A percentile compares a stretch with the other conserved stretches of the same genome.
Evolutionary conservation across 495 filamentous ascomycete species (phyloP).

Genomic region (Sphaerosporella brunnea): DNA sequence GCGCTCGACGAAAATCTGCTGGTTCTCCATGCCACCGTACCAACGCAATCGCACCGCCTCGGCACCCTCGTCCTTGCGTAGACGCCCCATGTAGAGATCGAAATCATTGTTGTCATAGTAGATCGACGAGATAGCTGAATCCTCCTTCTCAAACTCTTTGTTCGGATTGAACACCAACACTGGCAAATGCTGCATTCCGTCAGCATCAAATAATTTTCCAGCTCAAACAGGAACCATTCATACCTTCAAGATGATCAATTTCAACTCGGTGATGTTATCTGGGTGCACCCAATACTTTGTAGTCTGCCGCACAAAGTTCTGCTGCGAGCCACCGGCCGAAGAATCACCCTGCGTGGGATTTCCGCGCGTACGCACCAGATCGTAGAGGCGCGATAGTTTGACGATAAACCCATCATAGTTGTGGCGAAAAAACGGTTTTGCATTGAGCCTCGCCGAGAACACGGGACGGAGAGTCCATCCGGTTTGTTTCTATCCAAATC

Average conservation of each 20-base stretch:
- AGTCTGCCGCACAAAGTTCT: conserved; percentile 90
- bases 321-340: conserved; percentile 75
- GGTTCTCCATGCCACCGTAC: conserved; percentile 91
- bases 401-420: conserved; percentile 96
- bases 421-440: conserved; percentile 94
- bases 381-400: conserved; percentile 88
- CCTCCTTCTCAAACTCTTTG: conserved; percentile 83
- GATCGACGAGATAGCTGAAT: conserved; percentile 91
- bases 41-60: conserved; percentile 92
- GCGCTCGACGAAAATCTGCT: conserved; percentile 90
- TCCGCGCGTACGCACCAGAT: conserved; percentile 78
- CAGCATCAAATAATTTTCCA: background rate
- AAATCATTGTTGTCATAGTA: conserved; percentile 94
- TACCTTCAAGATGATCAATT: conserved; percentile 85
- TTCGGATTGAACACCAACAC: conserved; percentile 93
- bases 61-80: conserved; percentile 95
- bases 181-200: conserved; percentile 53
- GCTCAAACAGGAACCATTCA: background rate
- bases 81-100: conserved; percentile 78
- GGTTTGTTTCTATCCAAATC: conserved; percentile 60
- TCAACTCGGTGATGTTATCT: conserved; percentile 95
- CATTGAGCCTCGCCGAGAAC: conserved; percentile 80
- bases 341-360: conserved; percentile 84
- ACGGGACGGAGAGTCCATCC: conserved; percentile 84
- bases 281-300: conserved; percentile 99